These are phyloP conservation scores for Mycosphaerella sp. DNA, from an alignment of 2,329 filamentous ascomycete genomes.

Conservation along the genomic window DNA sequence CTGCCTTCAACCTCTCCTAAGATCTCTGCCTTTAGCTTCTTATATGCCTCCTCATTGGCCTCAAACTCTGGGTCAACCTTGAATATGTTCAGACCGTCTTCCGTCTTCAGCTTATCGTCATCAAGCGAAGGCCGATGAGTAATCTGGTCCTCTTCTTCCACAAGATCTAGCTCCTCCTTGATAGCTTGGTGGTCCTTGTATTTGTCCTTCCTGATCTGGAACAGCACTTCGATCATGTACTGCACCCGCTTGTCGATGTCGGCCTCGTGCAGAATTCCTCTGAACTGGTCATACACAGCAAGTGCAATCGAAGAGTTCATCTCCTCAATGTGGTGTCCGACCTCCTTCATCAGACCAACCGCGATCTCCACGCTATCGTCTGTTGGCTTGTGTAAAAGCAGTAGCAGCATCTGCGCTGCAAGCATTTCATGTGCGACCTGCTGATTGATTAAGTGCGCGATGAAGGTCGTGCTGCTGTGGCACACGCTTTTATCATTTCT, in stretches of 20 bases:
- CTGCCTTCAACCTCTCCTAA: slow-evolving; percentile 74
- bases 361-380: slow-evolving; percentile 98
- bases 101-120: slow-evolving; percentile 68
- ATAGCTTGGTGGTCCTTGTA: slow-evolving; percentile 93
- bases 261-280: slow-evolving; percentile 90
- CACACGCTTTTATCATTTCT: slow-evolving; percentile 97
- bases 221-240: slow-evolving; percentile 98
- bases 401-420: slow-evolving; percentile 81
- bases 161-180: slow-evolving; percentile 86
- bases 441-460: slow-evolving; percentile 92
- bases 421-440: slow-evolving; percentile 93
- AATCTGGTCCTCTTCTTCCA: slow-evolving; percentile 97
- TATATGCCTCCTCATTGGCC: slow-evolving; percentile 83
- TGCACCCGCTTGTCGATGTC: slow-evolving; percentile 98
- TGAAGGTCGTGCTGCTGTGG: slow-evolving; percentile 84
- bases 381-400: slow-evolving; percentile 91
- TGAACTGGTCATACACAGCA: slow-evolving; percentile 91
- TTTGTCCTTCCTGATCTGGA: slow-evolving; percentile 91
- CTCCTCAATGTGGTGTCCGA: slow-evolving; percentile 89
- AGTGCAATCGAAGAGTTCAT: slow-evolving; percentile 86
- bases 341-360: slow-evolving; percentile 84
- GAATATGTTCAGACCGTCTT: slow-evolving; percentile 91
- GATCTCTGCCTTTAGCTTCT: slow-evolving; percentile 85
- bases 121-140: slow-evolving; percentile 80
- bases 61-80: slow-evolving; percentile 89